Percentiles rank a stretch among this genome's conserved stretches.
phyloP scores from a whole-genome alignment of 768 basidiomycete species.

The Lactarius vividus region DNA sequence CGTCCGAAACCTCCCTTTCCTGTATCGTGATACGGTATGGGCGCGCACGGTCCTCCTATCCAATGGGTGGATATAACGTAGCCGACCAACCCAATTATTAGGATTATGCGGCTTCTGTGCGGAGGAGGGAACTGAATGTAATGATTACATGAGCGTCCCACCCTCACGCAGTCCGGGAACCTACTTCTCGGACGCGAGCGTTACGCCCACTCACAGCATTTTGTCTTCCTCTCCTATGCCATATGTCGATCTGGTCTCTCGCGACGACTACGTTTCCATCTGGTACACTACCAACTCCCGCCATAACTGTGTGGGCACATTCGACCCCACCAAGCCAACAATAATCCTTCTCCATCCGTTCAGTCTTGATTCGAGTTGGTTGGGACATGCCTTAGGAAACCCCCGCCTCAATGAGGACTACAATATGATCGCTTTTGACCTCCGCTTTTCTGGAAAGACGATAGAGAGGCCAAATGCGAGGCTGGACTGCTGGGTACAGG shows the following conservation, averaged over 20 bases:
- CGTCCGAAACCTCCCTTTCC: neutral
- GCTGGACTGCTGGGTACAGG: conserved; percentile 76
- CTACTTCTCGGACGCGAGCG: neutral
- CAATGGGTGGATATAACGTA: neutral
- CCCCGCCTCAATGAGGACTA: conserved; percentile 53
- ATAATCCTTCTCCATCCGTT: conserved; percentile 66
- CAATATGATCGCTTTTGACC: conserved; percentile 77
- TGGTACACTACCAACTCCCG: conserved; percentile 68
- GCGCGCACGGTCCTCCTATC: neutral
- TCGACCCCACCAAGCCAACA: conserved; percentile 63
- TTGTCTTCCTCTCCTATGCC: conserved; percentile 46
- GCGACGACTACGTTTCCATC: conserved; percentile 66
- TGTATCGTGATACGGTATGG: neutral
- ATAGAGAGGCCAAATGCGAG: conserved; percentile 48
- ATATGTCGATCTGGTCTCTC: conserved; percentile 60
- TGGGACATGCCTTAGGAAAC: conserved; percentile 64
- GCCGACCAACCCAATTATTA: conserved; percentile 5
- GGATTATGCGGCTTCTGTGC: conserved; percentile 4
- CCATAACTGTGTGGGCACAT: conserved; percentile 58
- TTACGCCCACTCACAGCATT: neutral
- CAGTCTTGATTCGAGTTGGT: conserved; percentile 68
- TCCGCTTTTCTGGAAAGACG: conserved; percentile 61
- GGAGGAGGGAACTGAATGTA: neutral
- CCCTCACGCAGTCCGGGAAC: conserved; percentile 3
- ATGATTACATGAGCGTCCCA: conserved; percentile 17